Evolutionary conservation across 331 rosid genomes (phyloP), one percentile per base, ranked within the genome.

Genomic region (Quercus lobata): DNA sequence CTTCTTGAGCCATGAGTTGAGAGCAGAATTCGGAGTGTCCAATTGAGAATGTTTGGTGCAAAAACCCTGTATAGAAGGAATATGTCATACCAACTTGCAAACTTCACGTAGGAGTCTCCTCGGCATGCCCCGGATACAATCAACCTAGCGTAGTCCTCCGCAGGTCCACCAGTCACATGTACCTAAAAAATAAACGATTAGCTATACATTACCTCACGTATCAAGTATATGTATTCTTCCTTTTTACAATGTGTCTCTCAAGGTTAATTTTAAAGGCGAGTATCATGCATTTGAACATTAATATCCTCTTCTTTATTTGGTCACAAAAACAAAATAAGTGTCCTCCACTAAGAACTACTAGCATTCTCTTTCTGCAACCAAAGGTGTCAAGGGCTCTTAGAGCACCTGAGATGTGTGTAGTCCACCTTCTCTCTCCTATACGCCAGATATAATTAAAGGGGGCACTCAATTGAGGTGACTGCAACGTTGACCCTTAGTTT

Each of bases 51-150:
- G 12, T 79, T 87, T 0, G 98, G 97, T 32, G 90, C 86, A 79
- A 92, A 94, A 57, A 87, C 86, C 88, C 95, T 83, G 84, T 82
- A 88, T 2, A 88, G 87, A 18, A 92, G 35, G 78, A 94, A 91
- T 58, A 94, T 75, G 74, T 94, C 93, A 62, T 94, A 89, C 97
- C 98, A 94, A 72, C 91, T 89, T 1, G 98, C 97, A 80, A 66
- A 89, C 83, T 92, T 91, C 52, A 92, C 91, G 55, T 92, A 88
- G 15, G 86, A 57, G 60, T 88, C 96, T 44, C 98, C 94, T 30
- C 89, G 83, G 71, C 98, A 94, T 4, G 98, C 94, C 76, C 97
- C 93, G 0, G 84, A 79, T n/a, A 91, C 97, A 0, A 94, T 92
- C 88, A 94, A 18, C 77, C 84, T 86, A 5, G 97, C 97, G 76